Base-by-base conservation (phyloP, 2,329 filamentous ascomycete genomes). In the Geosmithia putterillii region DNA sequence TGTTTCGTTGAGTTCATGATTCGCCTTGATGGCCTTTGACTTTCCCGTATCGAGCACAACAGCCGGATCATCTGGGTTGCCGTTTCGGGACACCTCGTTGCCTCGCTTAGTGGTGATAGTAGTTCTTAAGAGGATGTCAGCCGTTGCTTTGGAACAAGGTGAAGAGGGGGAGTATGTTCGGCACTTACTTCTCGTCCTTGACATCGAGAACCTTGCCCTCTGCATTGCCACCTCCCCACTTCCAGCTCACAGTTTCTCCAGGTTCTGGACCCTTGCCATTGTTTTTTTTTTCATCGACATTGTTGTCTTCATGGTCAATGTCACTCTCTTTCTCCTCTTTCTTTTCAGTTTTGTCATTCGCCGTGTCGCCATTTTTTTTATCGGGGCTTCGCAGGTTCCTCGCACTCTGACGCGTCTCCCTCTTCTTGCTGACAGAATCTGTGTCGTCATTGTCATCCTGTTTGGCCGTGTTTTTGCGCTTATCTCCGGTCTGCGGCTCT, bases 221-320 rank as follows among this genome's bases (percentile, higher is more conserved):
- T 2, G 66, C 64, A 18, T 67, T 57, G 8, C 64, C 65, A 17
- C 54, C 53, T 12, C 65, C 65, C 66, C 66, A 69, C 21, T 66
- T 66, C 66, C 66, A 69, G 48, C 63, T 67, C 7, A 69, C 66
- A 0, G 57, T 69, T 7, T 69, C 64, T 2, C 65, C 66, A 38
- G 58, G 54, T 22, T 62, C 49, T 0, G 61, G 62, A 0, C 57
- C 60, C 4, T 63, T 60, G 10, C 43, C 57, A 9, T 62, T 54
- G 7, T 63, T 56, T 5, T 67, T 54, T 10, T 65, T 58, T n/a
- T 61, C 54, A 14, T 61, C 52, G 14, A 60, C 56, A 17, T 60
- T 54, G 7, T 60, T 57, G n/a, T 59, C 54, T 1, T 61, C 55
- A 39, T 60, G 57, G 14, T 60, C 59, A 19, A 65, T 62, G 14